A percentile compares a stretch with the other conserved stretches of the same genome.
phyloP scores from a whole-genome alignment of 306 rosid species.

The Aeschynomene evenia region DNA sequence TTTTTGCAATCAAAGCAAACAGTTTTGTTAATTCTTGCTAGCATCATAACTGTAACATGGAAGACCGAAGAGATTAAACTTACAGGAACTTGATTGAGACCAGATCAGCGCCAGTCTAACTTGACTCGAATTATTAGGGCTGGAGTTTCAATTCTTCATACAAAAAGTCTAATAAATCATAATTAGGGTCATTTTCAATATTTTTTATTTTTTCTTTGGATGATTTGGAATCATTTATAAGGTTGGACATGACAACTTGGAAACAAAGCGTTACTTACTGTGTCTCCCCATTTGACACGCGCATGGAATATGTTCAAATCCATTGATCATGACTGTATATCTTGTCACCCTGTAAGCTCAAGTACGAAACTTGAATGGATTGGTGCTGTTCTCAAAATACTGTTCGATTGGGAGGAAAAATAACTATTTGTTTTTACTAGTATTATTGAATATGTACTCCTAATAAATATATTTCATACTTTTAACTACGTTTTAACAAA shows the following conservation, averaged over 20 bases:
- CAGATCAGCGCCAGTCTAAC: background rate
- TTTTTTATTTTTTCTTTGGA: background rate
- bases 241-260: background rate
- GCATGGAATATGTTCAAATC: background rate
- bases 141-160: background rate
- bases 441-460: background rate
- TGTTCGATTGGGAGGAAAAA: background rate
- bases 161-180: background rate
- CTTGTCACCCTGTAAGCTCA: too few species aligned
- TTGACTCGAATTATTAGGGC: slow-evolving; percentile 11
- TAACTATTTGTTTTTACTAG: background rate
- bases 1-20: background rate
- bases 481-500: too few species aligned
- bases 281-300: slow-evolving; percentile 4
- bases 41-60: background rate
- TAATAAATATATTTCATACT: background rate
- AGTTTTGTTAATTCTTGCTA: background rate
- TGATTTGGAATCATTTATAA: background rate
- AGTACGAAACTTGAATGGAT: too few species aligned
- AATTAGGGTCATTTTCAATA: background rate
- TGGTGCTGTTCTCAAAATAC: background rate
- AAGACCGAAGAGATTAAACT: background rate
- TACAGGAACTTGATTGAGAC: background rate
- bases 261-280: background rate
- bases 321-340: background rate